phyloP scores from a whole-genome alignment of 768 basidiomycete species.

The Suillus bovinus region DNA sequence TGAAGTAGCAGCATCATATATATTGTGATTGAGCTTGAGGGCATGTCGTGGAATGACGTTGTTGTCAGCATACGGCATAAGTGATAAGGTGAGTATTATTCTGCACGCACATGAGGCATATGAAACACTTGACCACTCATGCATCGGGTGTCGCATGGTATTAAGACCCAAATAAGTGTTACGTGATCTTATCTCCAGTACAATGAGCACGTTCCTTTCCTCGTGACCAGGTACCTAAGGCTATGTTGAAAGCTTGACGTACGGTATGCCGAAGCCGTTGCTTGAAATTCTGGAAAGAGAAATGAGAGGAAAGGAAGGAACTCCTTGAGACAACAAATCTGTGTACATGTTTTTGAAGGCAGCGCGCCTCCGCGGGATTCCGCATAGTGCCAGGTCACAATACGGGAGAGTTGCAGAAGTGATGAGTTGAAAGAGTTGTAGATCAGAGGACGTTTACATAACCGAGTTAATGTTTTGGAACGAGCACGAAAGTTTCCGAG shows the following conservation, averaged over 20 bases:
- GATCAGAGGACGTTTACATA: neutral
- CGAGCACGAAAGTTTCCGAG: neutral
- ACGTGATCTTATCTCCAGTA: slow-evolving; percentile 2
- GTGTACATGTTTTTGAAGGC: neutral
- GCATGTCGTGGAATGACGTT: no score
- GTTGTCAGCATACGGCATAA: neutral
- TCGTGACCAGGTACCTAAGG: neutral
- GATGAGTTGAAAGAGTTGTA: neutral
- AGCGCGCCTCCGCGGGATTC: neutral
- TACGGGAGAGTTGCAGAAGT: neutral
- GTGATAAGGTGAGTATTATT: slow-evolving; percentile 9
- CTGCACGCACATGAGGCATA: neutral
- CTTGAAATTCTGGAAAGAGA: neutral
- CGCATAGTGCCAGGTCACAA: neutral
- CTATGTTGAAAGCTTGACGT: neutral
- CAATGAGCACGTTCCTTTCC: neutral
- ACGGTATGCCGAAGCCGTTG: neutral
- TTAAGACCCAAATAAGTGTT: neutral
- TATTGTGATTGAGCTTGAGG: neutral
- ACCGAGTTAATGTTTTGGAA: neutral
- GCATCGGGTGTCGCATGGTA: neutral
- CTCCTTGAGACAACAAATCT: neutral
- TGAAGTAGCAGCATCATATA: neutral
- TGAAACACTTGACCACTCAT: neutral
- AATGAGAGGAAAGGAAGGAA: neutral